Evolutionary conservation across 768 basidiomycete species (phyloP).

Genomic region (Clathrus columnatus): DNA sequence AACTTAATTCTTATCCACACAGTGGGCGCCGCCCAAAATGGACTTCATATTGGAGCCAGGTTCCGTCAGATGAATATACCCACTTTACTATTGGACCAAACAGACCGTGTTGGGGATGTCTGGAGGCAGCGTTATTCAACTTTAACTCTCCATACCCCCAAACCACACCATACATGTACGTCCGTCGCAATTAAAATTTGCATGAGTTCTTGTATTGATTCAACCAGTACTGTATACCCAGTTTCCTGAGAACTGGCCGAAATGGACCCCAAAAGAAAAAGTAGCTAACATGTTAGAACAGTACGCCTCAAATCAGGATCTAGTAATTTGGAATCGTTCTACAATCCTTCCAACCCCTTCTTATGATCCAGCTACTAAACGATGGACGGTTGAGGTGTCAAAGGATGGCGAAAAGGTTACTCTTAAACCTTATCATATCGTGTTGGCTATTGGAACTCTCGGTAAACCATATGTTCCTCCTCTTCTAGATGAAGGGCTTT

Average conservation of each 20-base stretch:
- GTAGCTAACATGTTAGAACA: slow-evolving; percentile 37
- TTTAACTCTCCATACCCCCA: slow-evolving; percentile 31
- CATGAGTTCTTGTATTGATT: not conserved
- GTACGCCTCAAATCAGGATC: slow-evolving; percentile 32
- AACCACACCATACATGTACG: slow-evolving; percentile 7
- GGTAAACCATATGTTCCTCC: slow-evolving; percentile 28
- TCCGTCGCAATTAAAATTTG: not conserved
- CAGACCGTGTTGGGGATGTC: slow-evolving; percentile 30
- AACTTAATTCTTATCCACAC: too few species aligned
- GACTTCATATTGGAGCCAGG: slow-evolving; percentile 35
- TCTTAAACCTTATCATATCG: slow-evolving; percentile 31
- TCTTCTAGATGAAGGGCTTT: slow-evolving; percentile 19
- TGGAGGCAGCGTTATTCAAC: slow-evolving; percentile 38
- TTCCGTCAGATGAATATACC: slow-evolving; percentile 33
- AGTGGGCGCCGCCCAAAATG: slow-evolving; percentile 40
- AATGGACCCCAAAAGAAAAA: slow-evolving; percentile 33
- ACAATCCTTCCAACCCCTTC: slow-evolving; percentile 23
- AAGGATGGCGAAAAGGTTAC: slow-evolving; percentile 22
- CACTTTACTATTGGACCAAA: slow-evolving; percentile 30
- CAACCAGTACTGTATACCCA: slow-evolving; percentile 31
- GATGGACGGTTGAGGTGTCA: slow-evolving; percentile 28
- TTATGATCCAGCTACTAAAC: slow-evolving; percentile 24
- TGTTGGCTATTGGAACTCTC: slow-evolving; percentile 30
- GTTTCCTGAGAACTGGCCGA: slow-evolving; percentile 33
- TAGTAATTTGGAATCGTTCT: slow-evolving; percentile 35